A percentile compares a stretch with the other conserved stretches of the same genome.
phyloP scores from a whole-genome alignment of 2,329 filamentous ascomycete genomes.

The Neopestalotiopsis sp. region DNA sequence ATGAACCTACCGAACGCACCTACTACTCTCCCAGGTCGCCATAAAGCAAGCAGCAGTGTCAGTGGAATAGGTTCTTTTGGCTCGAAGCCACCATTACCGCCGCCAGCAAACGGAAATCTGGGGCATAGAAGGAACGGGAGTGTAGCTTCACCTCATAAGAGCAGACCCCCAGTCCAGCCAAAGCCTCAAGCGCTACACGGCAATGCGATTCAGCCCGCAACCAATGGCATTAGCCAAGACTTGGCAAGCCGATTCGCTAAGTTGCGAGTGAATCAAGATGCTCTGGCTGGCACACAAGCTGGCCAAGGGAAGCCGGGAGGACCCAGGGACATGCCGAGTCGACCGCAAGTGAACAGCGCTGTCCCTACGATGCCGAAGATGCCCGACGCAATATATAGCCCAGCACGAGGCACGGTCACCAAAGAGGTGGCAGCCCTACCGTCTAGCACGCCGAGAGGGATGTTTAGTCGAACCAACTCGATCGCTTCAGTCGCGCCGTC shows the following conservation, averaged over 20 bases:
- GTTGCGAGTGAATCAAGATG: slow-evolving; percentile 49
- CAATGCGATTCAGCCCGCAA: slow-evolving; percentile 53
- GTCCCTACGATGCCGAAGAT: slow-evolving; percentile 68
- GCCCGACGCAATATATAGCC: slow-evolving; percentile 78
- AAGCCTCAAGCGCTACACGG: slow-evolving; percentile 73
- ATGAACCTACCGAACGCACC: slow-evolving; percentile 27
- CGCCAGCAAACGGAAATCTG: background rate
- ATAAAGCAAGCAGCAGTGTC: slow-evolving; percentile 11
- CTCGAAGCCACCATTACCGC: background rate
- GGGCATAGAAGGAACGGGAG: slow-evolving; percentile 5
- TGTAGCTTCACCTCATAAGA: slow-evolving; percentile 28
- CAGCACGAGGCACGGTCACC: slow-evolving; percentile 73
- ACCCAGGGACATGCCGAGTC: slow-evolving; percentile 59
- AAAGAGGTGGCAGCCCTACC: slow-evolving; percentile 69
- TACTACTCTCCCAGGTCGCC: slow-evolving; percentile 19
- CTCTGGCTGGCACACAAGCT: slow-evolving; percentile 45
- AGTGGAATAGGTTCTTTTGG: background rate
- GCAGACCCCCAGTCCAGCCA: slow-evolving; percentile 60
- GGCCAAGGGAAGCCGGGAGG: slow-evolving; percentile 40
- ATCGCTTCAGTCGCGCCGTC: slow-evolving; percentile 42
- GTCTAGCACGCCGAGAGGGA: slow-evolving; percentile 66
- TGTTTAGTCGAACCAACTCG: slow-evolving; percentile 66
- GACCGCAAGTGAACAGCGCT: slow-evolving; percentile 54
- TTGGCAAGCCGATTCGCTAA: slow-evolving; percentile 62
- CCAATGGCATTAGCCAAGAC: slow-evolving; percentile 48